Evolutionary conservation across 2,329 filamentous ascomycete species (phyloP).

Genomic region (Ceratocystis huliohia): DNA sequence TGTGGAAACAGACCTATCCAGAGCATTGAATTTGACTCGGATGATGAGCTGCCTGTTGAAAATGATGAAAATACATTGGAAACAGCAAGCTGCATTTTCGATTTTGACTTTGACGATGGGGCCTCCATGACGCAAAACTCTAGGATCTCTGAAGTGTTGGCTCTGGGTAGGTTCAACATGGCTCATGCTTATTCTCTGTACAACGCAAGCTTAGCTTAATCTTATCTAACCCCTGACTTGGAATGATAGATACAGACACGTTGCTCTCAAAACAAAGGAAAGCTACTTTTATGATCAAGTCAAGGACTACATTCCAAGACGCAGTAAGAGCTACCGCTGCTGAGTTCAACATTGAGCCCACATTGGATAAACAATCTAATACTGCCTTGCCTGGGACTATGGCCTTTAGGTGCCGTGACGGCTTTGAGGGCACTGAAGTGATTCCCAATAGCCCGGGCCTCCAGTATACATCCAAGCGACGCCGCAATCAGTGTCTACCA

Average conservation of each 20-base stretch:
- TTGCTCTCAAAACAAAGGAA: neutral
- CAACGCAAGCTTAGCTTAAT: neutral
- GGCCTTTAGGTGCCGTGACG: slow-evolving; percentile 15
- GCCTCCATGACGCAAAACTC: neutral
- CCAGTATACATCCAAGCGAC: slow-evolving; percentile 16
- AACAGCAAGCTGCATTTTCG: slow-evolving; percentile 1
- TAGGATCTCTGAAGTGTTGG: too few relatives aligned
- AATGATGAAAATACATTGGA: neutral
- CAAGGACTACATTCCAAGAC: slow-evolving; percentile 1
- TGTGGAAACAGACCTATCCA: neutral
- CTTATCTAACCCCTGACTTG: neutral
- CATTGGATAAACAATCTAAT: neutral
- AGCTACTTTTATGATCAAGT: neutral
- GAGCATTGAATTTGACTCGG: slow-evolving; percentile 10
- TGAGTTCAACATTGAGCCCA: neutral
- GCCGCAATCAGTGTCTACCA: slow-evolving; percentile 6
- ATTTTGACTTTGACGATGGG: slow-evolving; percentile 16
- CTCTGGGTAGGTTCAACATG: neutral
- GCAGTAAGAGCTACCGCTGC: slow-evolving; percentile 2
- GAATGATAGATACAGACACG: neutral
- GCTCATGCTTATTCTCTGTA: neutral
- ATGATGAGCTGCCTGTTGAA: neutral
- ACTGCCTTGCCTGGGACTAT: neutral
- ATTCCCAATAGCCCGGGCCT: slow-evolving; percentile 18
- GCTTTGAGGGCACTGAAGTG: slow-evolving; percentile 18